A percentile compares a stretch with the other conserved stretches of the same genome.
Conservation (phyloP, 2,329 filamentous ascomycete genomes). For the Dothistroma septosporum region DNA sequence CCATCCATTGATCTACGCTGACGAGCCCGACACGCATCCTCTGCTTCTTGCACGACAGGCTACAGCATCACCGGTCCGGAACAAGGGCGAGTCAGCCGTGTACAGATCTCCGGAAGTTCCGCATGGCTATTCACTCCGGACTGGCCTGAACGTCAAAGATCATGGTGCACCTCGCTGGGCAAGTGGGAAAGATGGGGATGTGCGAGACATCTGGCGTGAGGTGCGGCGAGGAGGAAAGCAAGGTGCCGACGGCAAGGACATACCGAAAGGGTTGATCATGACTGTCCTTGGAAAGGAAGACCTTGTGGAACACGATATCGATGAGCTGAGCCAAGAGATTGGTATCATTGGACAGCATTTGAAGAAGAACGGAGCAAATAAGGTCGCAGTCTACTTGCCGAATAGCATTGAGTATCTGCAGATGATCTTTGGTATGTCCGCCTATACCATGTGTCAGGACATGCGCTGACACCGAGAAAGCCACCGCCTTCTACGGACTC, state of each 20-base stretch:
- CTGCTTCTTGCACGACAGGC: conserved; percentile 85
- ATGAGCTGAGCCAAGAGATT: conserved; percentile 77
- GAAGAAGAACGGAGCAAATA: conserved; percentile 63
- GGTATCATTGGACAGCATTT: conserved; percentile 77
- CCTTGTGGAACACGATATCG: conserved; percentile 64
- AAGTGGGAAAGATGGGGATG: conserved; percentile 76
- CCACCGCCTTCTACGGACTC: conserved; percentile 83
- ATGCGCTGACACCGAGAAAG: conserved; percentile 38
- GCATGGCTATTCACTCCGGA: conserved; percentile 74
- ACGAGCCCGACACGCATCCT: conserved; percentile 87
- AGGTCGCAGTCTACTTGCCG: conserved; percentile 83
- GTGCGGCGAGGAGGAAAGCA: conserved; percentile 45
- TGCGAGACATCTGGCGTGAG: conserved; percentile 87
- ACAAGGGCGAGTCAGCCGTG: conserved; percentile 77
- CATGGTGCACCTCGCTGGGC: conserved; percentile 77
- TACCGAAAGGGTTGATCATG: conserved; percentile 65
- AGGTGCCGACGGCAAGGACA: conserved; percentile 57
- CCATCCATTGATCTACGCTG: conserved; percentile 65
- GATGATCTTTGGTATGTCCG: conserved; percentile 63
- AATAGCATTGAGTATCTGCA: conserved; percentile 87
- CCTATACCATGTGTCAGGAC: neutral
- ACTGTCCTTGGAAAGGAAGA: conserved; percentile 75
- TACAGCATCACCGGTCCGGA: conserved; percentile 70
- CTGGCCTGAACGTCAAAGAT: conserved; percentile 78
- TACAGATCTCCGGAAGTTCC: conserved; percentile 82